Base-by-base conservation (phyloP, 371 early-diverging fungal genomes). In the Capillidium heterosporum region DNA sequence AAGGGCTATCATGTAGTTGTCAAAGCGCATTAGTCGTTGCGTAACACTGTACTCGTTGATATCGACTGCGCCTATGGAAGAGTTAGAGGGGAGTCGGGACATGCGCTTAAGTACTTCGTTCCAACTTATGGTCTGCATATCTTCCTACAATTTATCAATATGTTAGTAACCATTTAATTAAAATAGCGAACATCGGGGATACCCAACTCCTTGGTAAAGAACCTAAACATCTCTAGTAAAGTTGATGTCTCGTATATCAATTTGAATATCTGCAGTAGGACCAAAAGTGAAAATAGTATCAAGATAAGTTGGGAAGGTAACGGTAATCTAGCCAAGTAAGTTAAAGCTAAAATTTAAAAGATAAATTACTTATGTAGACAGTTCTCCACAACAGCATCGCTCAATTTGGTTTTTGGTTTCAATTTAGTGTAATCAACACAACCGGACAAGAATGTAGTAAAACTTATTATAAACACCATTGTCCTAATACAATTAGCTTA, bases 1-100 rank as follows among this genome's bases (percentile, higher is more conserved):
- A 48, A 98, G 64, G 7, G 94, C 95, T 57, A 96, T 83, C 69
- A 95, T 65, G 65, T 93, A 96, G 67, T 98, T 98, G 41, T 98
- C 98, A 56, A 82, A 77, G n/a, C 96, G 82, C 86, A 96, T 80
- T 57, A 98, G 94, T 32, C 95, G 80, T 66, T 87, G 89, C 19
- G 92, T 82, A 32, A 96, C 83, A 50, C 72, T 78, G 59, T 89
- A 87, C 7, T 87, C 92, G 60, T 91, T 84, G 29, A 98, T 65
- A n/a, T 77, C 7, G 70, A 65, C 28, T 65, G 62, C 29, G 68
- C 61, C 40, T 71, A 67, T 11, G 71, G 62, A 27, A 62, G 58
- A 31, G 64, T 17, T 58, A 48, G 28, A 63, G 73, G 65, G 84
- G 78, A 59, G 76, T 74, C 66, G 85, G 78, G 49, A 85, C 79